These are phyloP conservation scores for Cyberlindnera mississippiensis DNA, from an alignment of 805 yeast species.

Conservation along the genomic window DNA sequence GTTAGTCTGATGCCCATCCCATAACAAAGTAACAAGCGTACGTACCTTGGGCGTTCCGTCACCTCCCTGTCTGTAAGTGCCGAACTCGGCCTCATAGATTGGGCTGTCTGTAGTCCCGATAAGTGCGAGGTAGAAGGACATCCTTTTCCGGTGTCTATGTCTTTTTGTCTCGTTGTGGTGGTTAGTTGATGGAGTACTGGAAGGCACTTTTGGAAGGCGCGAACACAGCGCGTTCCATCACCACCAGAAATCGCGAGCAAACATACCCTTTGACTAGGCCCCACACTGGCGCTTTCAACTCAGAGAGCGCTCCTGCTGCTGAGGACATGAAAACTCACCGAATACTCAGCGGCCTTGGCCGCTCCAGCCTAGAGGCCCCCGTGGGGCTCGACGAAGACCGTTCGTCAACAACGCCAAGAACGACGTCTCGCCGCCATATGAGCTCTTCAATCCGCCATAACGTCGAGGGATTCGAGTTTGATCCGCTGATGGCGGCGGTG, in stretches of 20 bases:
- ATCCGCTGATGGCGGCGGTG: slow-evolving; percentile 20
- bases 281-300: too few species aligned
- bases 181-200: background rate
- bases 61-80: slow-evolving; percentile 63
- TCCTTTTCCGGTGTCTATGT: slow-evolving; percentile 28
- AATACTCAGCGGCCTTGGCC: slow-evolving; percentile 4
- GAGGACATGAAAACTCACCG: slow-evolving; percentile 2
- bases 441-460: slow-evolving; percentile 12
- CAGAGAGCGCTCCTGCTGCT: too few species aligned
- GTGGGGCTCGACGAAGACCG: background rate
- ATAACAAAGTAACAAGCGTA: background rate
- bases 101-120: slow-evolving; percentile 87
- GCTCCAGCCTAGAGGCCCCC: background rate
- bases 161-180: background rate
- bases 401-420: slow-evolving; percentile 1
- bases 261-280: background rate
- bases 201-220: background rate
- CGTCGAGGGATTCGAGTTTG: slow-evolving; percentile 26
- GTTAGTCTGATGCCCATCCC: background rate
- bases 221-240: background rate
- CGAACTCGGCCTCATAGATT: slow-evolving; percentile 81
- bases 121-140: slow-evolving; percentile 87
- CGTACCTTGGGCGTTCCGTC: slow-evolving; percentile 43
- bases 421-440: slow-evolving; percentile 5
- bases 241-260: background rate